These are phyloP conservation scores for Ochromonadaceae sp. DNA, from an alignment of 352 stramenopile genomes.

Conservation along the genomic window DNA sequence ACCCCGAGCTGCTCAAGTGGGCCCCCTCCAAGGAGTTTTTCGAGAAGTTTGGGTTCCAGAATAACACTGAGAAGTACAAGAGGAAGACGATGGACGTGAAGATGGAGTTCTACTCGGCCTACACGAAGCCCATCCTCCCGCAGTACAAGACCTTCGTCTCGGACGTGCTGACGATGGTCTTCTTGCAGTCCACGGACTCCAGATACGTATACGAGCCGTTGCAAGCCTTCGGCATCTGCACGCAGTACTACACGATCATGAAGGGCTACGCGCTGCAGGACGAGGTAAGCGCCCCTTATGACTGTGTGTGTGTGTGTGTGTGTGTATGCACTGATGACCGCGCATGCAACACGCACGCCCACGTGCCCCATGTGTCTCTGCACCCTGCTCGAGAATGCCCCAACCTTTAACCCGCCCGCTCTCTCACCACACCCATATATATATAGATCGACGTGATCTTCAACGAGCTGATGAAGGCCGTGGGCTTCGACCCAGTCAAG, in stretches of 20 bases:
- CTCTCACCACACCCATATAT: no score
- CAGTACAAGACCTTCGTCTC: slow-evolving; percentile 10
- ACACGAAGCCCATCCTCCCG: not conserved
- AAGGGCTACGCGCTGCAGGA: not conserved
- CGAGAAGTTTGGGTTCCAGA: not conserved
- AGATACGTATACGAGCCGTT: slow-evolving; percentile 4
- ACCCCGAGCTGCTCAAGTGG: not conserved
- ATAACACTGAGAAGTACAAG: not conserved
- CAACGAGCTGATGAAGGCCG: not conserved
- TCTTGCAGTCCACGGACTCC: not conserved
- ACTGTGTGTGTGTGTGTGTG: no score
- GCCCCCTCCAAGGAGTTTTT: not conserved
- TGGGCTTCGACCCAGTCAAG: not conserved
- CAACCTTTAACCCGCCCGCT: no score
- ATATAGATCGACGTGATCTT: slow-evolving; percentile 8
- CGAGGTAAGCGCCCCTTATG: no score
- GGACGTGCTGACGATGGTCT: not conserved
- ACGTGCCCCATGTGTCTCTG: no score
- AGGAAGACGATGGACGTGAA: not conserved
- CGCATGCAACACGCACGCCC: no score
- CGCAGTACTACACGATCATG: slow-evolving; percentile 8
- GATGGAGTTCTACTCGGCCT: not conserved
- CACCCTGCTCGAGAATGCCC: no score
- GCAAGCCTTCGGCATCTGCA: slow-evolving; percentile 5
- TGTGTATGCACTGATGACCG: no score